A percentile compares a stretch with the other conserved stretches of the same genome.
Evolutionary conservation across 305 asterid genomes (phyloP).

Genomic region (Ajuga reptans): DNA sequence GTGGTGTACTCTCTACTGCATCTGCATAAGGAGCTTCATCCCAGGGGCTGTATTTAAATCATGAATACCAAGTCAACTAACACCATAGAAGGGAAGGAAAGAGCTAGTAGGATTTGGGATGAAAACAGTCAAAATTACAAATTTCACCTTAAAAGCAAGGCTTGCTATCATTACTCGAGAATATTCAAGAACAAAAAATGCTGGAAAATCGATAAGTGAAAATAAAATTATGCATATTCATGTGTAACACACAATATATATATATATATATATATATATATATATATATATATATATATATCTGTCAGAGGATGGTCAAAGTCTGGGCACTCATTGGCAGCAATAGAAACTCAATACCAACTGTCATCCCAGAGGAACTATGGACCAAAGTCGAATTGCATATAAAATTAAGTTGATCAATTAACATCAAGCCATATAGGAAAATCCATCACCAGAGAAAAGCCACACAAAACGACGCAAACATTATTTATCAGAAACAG

Average conservation of each 20-base stretch:
- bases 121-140: not conserved
- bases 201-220: not conserved
- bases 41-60: slow-evolving; percentile 73
- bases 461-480: not conserved
- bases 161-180: not conserved
- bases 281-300: too few species aligned
- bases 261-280: too few species aligned
- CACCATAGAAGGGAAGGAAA: slow-evolving; percentile 17
- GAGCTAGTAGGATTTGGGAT: slow-evolving; percentile 8
- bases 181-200: not conserved
- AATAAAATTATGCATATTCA: not conserved
- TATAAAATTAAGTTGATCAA: not conserved
- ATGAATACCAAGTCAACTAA: slow-evolving; percentile 25
- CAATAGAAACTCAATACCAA: slow-evolving; percentile 1
- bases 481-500: too few species aligned
- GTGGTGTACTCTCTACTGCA: slow-evolving; percentile 80
- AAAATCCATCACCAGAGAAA: slow-evolving; percentile 3
- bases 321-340: not conserved
- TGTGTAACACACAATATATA: too few species aligned
- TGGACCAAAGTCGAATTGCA: slow-evolving; percentile 8
- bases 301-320: not conserved
- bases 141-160: not conserved
- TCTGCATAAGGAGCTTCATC: slow-evolving; percentile 78
- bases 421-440: not conserved
- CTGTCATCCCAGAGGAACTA: not conserved